These are phyloP conservation scores for Diatrype stigma DNA, from an alignment of 2,329 filamentous ascomycete genomes.

Conservation along the genomic window DNA sequence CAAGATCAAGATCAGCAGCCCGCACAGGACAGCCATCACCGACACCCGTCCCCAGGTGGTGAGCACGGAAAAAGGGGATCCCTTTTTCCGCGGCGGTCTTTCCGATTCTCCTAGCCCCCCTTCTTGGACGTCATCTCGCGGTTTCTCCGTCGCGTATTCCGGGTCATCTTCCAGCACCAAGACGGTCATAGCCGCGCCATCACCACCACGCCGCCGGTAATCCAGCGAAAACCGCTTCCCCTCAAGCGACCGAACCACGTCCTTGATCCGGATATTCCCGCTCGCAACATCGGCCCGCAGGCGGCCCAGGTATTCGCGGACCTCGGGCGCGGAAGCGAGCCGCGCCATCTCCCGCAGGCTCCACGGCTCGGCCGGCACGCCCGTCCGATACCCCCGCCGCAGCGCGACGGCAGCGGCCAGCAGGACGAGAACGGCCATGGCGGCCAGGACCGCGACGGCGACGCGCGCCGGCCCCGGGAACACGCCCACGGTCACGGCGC, in stretches of 20 bases:
- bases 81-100: neutral
- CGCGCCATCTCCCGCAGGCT: constrained; percentile 17
- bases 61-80: constrained; percentile 21
- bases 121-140: neutral
- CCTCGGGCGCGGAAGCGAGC: too few relatives aligned
- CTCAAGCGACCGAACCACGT: too few relatives aligned
- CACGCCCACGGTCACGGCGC: constrained; percentile 30
- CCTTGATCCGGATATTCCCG: too few relatives aligned
- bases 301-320: too few relatives aligned
- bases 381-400: constrained; percentile 27
- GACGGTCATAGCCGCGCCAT: neutral
- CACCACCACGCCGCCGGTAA: too few relatives aligned
- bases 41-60: constrained; percentile 37
- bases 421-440: constrained; percentile 22
- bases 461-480: constrained; percentile 20
- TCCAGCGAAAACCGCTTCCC: too few relatives aligned
- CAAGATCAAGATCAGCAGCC: constrained; percentile 18
- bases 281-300: too few relatives aligned
- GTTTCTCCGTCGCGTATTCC: too few relatives aligned
- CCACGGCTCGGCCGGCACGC: constrained; percentile 33
- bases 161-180: neutral
- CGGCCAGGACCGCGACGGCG: constrained; percentile 25
- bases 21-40: constrained; percentile 6
- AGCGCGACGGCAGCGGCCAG: constrained; percentile 17
- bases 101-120: neutral